phyloP scores from a whole-genome alignment of 192 early-diverging fungal genomes.

The Spinellus fusiger region DNA sequence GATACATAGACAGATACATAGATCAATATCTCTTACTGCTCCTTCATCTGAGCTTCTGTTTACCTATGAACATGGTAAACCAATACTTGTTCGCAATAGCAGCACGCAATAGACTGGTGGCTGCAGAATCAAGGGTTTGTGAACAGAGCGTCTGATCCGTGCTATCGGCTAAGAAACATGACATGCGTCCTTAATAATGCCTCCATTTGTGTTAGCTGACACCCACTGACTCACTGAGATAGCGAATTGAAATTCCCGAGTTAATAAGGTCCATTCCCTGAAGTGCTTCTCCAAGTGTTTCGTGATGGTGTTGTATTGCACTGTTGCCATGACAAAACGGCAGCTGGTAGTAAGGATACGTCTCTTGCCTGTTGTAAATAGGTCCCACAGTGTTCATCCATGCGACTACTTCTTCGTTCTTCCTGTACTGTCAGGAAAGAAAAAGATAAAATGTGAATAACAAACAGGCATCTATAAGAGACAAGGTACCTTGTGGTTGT shows the following conservation, averaged over 20 bases:
- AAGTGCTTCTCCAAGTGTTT: conserved; percentile 73
- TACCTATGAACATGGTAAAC: conserved; percentile 59
- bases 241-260: conserved; percentile 64
- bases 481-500: conserved; percentile 20
- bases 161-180: neutral
- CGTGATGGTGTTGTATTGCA: conserved; percentile 65
- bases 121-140: conserved; percentile 31
- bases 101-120: conserved; percentile 54
- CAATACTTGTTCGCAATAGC: conserved; percentile 61
- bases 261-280: conserved; percentile 70
- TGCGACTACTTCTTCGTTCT: conserved; percentile 60
- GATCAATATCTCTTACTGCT: conserved; percentile 9
- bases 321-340: conserved; percentile 64
- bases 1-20: conserved; percentile 15
- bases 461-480: neutral
- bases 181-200: neutral
- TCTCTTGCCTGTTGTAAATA: conserved; percentile 63
- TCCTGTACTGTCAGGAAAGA: conserved; percentile 38
- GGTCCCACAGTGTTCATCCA: conserved; percentile 67
- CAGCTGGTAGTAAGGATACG: conserved; percentile 66
- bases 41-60: conserved; percentile 5
- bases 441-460: neutral
- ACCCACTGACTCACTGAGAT: conserved; percentile 39
- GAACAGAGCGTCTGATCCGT: conserved; percentile 43
- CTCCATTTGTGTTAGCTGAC: neutral